Conservation (phyloP, 2,329 filamentous ascomycete species). For the Acephala macrosclerotiorum region DNA sequence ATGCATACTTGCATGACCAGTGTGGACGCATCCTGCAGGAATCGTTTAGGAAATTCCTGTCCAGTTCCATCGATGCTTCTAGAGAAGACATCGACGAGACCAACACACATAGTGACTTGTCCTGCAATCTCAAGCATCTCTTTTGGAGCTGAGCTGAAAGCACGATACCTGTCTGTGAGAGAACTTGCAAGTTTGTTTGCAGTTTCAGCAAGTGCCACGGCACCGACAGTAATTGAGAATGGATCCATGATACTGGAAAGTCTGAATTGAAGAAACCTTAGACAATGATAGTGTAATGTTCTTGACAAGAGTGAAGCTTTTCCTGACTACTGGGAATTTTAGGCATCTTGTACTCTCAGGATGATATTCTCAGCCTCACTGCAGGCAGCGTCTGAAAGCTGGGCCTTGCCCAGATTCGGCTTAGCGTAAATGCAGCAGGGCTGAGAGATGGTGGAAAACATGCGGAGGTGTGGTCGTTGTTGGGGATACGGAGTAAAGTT, state of each 20-base stretch:
- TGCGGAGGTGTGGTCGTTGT: too few species aligned
- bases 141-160: slow-evolving; percentile 28
- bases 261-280: not conserved
- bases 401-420: not conserved
- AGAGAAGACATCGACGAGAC: slow-evolving; percentile 26
- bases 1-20: slow-evolving; percentile 22
- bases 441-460: too few species aligned
- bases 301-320: not conserved
- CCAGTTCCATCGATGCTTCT: slow-evolving; percentile 23
- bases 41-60: slow-evolving; percentile 18
- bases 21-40: slow-evolving; percentile 17
- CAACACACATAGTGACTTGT: slow-evolving; percentile 25
- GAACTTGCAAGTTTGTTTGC: slow-evolving; percentile 26
- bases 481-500: too few species aligned
- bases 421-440: not conserved
- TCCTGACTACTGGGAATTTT: not conserved
- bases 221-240: slow-evolving; percentile 24
- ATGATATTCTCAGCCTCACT: not conserved
- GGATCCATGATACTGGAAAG: slow-evolving; percentile 14
- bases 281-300: not conserved
- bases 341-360: not conserved
- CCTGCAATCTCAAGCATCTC: slow-evolving; percentile 28
- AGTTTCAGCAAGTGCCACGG: slow-evolving; percentile 22
- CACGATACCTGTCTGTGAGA: slow-evolving; percentile 24
- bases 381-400: not conserved